Conservation (phyloP, 345 rosid species). For the Bruguiera sexangula region DNA sequence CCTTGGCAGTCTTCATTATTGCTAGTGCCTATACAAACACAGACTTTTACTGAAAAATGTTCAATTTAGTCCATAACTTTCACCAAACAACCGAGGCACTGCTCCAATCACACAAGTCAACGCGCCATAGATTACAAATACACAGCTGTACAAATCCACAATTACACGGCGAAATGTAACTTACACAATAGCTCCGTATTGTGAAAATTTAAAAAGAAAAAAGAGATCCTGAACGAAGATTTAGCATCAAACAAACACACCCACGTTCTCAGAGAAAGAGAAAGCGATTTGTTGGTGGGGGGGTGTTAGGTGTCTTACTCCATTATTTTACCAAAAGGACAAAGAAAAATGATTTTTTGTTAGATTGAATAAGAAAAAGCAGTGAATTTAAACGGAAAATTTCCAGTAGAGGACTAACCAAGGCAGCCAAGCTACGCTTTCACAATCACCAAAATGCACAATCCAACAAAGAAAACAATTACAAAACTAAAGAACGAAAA, state of each 20-base stretch:
- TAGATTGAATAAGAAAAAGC: background rate
- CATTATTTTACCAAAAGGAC: background rate
- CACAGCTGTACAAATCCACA: background rate
- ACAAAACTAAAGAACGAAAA: background rate
- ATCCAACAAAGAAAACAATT: too few relatives aligned
- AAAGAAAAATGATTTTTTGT: background rate
- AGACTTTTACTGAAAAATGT: background rate
- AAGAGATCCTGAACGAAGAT: too few relatives aligned
- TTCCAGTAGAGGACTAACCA: background rate
- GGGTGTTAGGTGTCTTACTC: background rate
- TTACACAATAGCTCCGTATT: too few relatives aligned
- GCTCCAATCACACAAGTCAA: constrained; percentile 6
- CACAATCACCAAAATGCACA: background rate
- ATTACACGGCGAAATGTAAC: too few relatives aligned
- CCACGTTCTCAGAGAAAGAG: too few relatives aligned
- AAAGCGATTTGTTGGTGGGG: too few relatives aligned
- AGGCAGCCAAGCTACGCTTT: background rate
- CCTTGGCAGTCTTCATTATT: constrained; percentile 52
- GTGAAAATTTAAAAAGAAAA: too few relatives aligned
- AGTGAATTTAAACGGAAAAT: background rate
- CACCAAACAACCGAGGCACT: background rate
- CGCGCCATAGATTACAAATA: background rate
- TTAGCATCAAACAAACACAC: background rate
- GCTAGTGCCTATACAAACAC: background rate
- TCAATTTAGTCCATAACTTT: background rate